These are phyloP conservation scores for Epichloe hybrida DNA, from an alignment of 2,329 filamentous ascomycete genomes.

Conservation along the genomic window DNA sequence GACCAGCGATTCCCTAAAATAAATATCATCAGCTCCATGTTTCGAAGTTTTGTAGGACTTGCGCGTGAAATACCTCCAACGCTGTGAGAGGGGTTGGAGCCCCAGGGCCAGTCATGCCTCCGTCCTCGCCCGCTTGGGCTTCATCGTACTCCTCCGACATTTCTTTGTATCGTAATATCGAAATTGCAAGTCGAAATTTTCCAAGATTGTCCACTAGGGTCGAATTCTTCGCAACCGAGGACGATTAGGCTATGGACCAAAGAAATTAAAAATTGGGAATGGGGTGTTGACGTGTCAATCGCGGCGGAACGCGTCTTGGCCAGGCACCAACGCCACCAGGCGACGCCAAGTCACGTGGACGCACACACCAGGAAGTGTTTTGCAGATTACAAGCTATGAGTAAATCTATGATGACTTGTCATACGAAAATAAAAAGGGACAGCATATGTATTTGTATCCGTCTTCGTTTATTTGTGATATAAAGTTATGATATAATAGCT, in stretches of 20 bases:
- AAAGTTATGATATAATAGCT: neutral
- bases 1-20: conserved; percentile 62
- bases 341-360: conserved; percentile 27
- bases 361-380: neutral
- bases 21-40: neutral
- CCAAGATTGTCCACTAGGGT: neutral
- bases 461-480: neutral
- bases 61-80: conserved; percentile 54
- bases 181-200: neutral
- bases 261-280: neutral
- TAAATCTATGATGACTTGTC: no score
- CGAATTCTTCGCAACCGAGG: neutral
- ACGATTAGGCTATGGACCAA: neutral
- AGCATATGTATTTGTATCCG: neutral
- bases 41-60: neutral
- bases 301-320: conserved; percentile 19
- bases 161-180: conserved; percentile 2
- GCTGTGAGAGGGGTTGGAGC: conserved; percentile 82
- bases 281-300: neutral
- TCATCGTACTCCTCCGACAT: conserved; percentile 52
- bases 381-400: no score
- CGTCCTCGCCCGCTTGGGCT: conserved; percentile 52
- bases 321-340: conserved; percentile 13
- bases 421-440: no score
- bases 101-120: conserved; percentile 64